A percentile compares a stretch with the other conserved stretches of the same genome.
Conservation (phyloP, 441 rosid species). For the Euphorbia celastroides region DNA sequence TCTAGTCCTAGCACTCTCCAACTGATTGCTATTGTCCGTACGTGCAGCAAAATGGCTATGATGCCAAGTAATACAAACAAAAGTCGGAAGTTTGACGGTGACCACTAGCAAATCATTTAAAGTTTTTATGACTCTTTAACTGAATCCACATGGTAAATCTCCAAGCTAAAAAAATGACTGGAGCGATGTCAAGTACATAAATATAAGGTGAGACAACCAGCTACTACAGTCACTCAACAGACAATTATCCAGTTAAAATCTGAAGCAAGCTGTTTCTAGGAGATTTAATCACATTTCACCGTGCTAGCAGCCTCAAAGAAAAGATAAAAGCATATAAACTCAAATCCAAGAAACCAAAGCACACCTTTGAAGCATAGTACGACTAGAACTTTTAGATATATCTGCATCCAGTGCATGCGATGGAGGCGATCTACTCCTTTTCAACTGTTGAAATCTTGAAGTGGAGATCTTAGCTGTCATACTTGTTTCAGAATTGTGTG, state of each 20-base stretch:
- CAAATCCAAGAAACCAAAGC: constrained; percentile 3
- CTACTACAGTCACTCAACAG: background rate
- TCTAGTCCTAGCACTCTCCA: constrained; percentile 25
- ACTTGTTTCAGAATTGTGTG: constrained; percentile 49
- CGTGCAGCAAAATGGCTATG: constrained; percentile 29
- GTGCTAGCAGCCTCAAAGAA: background rate
- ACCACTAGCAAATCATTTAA: background rate
- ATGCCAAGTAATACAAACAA: constrained; percentile 23
- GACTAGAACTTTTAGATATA: constrained; percentile 29
- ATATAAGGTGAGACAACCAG: background rate
- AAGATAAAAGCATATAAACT: too few relatives aligned
- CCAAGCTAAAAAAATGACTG: background rate
- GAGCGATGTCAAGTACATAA: background rate
- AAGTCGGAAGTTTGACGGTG: constrained; percentile 13
- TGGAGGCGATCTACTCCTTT: constrained; percentile 50
- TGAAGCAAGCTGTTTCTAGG: background rate
- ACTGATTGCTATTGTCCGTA: constrained; percentile 26
- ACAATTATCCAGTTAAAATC: background rate
- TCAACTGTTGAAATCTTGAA: constrained; percentile 51
- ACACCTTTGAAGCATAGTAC: constrained; percentile 30
- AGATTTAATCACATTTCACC: background rate
- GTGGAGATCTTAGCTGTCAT: constrained; percentile 51
- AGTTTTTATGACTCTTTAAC: background rate
- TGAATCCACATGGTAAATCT: background rate
- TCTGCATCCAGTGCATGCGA: constrained; percentile 30